Base-by-base conservation (phyloP, 1,284 basidiomycete genomes). In the Naganishia albida region DNA sequence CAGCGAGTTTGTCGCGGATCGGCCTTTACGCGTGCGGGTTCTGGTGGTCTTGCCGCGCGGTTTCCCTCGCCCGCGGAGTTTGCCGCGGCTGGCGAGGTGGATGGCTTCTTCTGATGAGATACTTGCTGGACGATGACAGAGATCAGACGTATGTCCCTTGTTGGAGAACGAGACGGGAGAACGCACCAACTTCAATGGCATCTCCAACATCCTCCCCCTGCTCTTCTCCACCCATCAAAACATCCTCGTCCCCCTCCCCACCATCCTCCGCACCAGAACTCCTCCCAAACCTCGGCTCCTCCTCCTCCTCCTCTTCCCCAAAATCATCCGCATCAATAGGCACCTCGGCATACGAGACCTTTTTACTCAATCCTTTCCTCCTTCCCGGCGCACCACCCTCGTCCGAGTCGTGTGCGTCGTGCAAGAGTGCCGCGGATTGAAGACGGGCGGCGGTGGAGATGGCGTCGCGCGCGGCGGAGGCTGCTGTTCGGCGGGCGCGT, bases 151-250 rank as follows among this genome's bases (percentile, higher is more conserved):
- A n/a, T n/a, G 26, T 40, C n/a, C 50, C 44, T 38, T 28, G 44
- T 50, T 49, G 23, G n/a, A 18, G 43, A 25, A 52, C 25, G 30
- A 40, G 34, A 49, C 42, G 23, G 25, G 16, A 39, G 23, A 18
- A 30, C 51, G 48, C 18, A 81, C 51, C 75, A 74, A 8, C 72
- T 44, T 16, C 57, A 54, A 50, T 42, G 39, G 52, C 62, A 46
- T 69, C 68, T 25, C 67, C 67, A 12, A 57, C 71, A 15, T 69
- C 76, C 10, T 23, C 40, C 15, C 2, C 40, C 25, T 56, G 2
- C 76, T 78, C 20, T 71, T 78, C 20, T 71, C 77, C 51, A 62
- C 73, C 20, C 64, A 71, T 43, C 67, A 62, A 62, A 6, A 60
- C 64, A 62, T 69, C 68, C 16, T 49, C 54, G 23, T 63, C 68